Conservation (phyloP, 2,329 filamentous ascomycete genomes). For the Teratosphaeria viscida region DNA sequence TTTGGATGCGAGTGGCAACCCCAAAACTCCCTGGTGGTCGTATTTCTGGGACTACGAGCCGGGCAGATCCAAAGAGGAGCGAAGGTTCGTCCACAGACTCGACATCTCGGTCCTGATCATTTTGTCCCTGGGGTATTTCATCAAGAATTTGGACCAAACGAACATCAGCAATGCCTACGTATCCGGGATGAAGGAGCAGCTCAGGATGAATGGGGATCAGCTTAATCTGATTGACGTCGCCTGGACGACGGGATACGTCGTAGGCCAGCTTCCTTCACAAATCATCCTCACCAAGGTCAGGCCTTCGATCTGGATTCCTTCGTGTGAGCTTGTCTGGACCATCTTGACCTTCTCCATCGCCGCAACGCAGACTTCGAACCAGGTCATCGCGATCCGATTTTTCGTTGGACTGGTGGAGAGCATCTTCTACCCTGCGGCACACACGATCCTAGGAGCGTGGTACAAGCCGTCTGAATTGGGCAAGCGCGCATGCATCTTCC, state of each 20-base stretch:
- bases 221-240: slow-evolving; percentile 46
- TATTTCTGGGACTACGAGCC: slow-evolving; percentile 40
- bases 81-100: slow-evolving; percentile 40
- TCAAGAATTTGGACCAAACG: slow-evolving; percentile 36
- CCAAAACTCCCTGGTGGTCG: slow-evolving; percentile 33
- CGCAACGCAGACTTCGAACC: slow-evolving; percentile 30
- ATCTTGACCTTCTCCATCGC: slow-evolving; percentile 38
- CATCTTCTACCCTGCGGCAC: slow-evolving; percentile 26
- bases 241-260: slow-evolving; percentile 52
- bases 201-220: slow-evolving; percentile 43
- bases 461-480: slow-evolving; percentile 42
- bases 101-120: slow-evolving; percentile 40
- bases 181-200: slow-evolving; percentile 43
- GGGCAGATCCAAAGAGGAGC: slow-evolving; percentile 28
- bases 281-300: slow-evolving; percentile 41
- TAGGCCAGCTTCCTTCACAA: slow-evolving; percentile 35
- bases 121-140: slow-evolving; percentile 39
- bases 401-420: slow-evolving; percentile 42
- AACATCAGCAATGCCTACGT: slow-evolving; percentile 36
- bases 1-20: slow-evolving; percentile 2
- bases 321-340: slow-evolving; percentile 40
- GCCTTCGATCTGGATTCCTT: slow-evolving; percentile 39
- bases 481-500: slow-evolving; percentile 44
- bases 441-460: slow-evolving; percentile 43
- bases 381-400: slow-evolving; percentile 40